These are phyloP conservation scores for Flaveria sonorensis DNA, from an alignment of 129 eudicot species.

Conservation along the genomic window DNA sequence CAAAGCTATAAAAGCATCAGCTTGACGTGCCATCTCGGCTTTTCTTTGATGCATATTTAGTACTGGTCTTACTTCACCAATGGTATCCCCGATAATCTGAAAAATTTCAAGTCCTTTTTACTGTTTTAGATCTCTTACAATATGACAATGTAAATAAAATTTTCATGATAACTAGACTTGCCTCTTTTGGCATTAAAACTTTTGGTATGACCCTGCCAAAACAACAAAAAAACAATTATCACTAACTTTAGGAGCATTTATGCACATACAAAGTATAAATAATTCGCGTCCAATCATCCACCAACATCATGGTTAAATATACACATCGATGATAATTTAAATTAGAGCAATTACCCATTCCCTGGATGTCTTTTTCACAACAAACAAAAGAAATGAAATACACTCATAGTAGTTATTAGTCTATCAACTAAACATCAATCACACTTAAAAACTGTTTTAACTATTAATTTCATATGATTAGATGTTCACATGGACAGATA, in stretches of 20 bases:
- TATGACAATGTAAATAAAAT: background rate
- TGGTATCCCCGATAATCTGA: slow-evolving; percentile 71
- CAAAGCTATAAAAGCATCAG: slow-evolving; percentile 89
- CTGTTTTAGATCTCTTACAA: background rate
- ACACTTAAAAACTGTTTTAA: too few species aligned
- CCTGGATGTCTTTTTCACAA: too few species aligned
- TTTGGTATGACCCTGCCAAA: slow-evolving; percentile 73
- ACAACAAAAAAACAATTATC: background rate
- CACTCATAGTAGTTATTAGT: too few species aligned
- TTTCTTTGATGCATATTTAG: slow-evolving; percentile 88
- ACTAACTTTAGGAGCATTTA: background rate
- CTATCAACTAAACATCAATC: too few species aligned
- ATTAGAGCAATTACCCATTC: too few species aligned
- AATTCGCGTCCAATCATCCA: too few species aligned
- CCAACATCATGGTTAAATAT: too few species aligned
- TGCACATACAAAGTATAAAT: background rate
- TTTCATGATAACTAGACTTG: slow-evolving; percentile 20
- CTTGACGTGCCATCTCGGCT: slow-evolving; percentile 96
- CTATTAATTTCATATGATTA: too few species aligned
- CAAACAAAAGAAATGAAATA: too few species aligned
- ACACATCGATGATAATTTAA: too few species aligned
- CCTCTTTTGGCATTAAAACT: slow-evolving; percentile 85
- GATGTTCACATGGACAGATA: too few species aligned
- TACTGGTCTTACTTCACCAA: slow-evolving; percentile 82
- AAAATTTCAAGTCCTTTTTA: background rate